A percentile compares a stretch with the other conserved stretches of the same genome.
Evolutionary conservation across 2,329 filamentous ascomycete genomes (phyloP).

Genomic region (Neopestalotiopsis sp.): DNA sequence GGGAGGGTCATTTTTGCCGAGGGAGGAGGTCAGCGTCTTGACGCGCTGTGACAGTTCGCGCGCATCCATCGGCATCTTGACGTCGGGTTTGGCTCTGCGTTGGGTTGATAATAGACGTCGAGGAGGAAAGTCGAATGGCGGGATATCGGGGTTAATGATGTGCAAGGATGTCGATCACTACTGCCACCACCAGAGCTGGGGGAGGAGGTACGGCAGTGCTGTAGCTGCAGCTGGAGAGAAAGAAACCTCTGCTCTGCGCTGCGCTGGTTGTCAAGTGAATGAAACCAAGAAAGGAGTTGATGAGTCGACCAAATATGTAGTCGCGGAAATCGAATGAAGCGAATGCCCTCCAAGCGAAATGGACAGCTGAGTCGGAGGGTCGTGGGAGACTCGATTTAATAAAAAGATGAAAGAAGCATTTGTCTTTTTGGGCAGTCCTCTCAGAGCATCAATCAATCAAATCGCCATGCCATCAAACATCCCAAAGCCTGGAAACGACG

Average conservation of each 20-base stretch:
- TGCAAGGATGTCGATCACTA: neutral
- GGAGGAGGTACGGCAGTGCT: neutral
- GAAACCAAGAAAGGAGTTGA: slow-evolving; percentile 16
- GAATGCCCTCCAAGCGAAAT: neutral
- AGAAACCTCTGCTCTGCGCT: neutral
- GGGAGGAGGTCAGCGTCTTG: slow-evolving; percentile 81
- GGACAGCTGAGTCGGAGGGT: neutral
- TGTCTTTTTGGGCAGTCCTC: neutral
- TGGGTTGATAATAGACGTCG: neutral
- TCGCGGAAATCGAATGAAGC: neutral
- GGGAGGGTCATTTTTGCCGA: slow-evolving; percentile 75
- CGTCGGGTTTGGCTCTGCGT: neutral
- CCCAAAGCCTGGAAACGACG: neutral
- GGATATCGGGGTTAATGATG: neutral
- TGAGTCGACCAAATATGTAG: neutral
- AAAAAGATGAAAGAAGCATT: neutral
- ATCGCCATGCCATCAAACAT: neutral
- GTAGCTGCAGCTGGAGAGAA: neutral
- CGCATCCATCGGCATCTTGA: slow-evolving; percentile 67
- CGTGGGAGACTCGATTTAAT: neutral
- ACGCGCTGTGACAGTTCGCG: slow-evolving; percentile 81
- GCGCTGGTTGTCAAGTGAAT: slow-evolving; percentile 23
- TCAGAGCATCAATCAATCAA: neutral
- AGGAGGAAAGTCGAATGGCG: neutral
- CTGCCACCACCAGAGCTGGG: neutral